phyloP scores from a whole-genome alignment of 495 filamentous ascomycete species.

The Hypoxylon rickii region DNA sequence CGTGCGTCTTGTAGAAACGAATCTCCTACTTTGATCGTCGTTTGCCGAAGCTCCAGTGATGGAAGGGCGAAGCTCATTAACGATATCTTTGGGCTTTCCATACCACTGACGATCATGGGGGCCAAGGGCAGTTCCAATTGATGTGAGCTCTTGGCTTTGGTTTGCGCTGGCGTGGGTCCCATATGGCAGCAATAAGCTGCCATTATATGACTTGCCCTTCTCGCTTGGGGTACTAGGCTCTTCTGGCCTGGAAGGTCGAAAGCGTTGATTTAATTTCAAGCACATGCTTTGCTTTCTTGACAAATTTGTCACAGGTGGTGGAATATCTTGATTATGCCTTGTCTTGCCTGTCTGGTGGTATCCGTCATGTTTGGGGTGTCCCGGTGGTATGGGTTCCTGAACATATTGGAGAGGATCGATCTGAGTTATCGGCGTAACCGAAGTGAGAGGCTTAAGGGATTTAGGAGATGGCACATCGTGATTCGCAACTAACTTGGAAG shows the following conservation, averaged over 20 bases:
- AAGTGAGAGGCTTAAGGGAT: not conserved
- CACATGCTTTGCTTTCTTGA: not conserved
- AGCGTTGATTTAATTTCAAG: not conserved
- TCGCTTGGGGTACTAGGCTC: not conserved
- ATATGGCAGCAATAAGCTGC: not conserved
- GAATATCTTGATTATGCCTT: not conserved
- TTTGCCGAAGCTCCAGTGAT: not conserved
- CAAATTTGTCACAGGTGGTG: not conserved
- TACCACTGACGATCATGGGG: too few species aligned
- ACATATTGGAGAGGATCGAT: not conserved
- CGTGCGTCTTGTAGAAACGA: constrained; percentile 32
- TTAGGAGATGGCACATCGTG: not conserved
- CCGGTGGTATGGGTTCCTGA: not conserved
- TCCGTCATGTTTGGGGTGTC: not conserved
- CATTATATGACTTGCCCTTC: not conserved
- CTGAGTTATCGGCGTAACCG: not conserved
- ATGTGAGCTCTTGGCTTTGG: not conserved
- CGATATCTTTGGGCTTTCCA: not conserved
- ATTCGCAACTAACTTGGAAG: not conserved
- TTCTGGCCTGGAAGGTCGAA: not conserved
- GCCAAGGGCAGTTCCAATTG: not conserved
- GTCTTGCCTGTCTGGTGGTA: not conserved
- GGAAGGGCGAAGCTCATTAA: not conserved
- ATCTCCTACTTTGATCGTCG: not conserved
- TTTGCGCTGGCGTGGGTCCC: not conserved